These are phyloP conservation scores for Vaccinium myrtillus DNA, from an alignment of 148 eudicot species.

Conservation along the genomic window DNA sequence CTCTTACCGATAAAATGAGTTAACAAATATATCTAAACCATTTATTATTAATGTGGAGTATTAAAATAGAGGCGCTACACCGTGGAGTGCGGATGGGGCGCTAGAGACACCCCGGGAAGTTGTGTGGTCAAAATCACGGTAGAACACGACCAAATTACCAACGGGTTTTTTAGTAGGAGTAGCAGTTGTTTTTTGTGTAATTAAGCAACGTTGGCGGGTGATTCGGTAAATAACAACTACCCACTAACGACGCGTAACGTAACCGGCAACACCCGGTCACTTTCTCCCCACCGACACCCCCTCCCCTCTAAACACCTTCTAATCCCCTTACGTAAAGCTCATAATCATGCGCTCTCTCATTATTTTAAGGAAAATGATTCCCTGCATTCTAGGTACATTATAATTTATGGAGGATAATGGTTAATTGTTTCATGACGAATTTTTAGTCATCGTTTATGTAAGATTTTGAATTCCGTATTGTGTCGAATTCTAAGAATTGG, in stretches of 20 bases:
- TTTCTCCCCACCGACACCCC: not conserved
- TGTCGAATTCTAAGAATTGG: too few species aligned
- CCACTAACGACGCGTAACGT: not conserved
- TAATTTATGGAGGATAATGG: too few species aligned
- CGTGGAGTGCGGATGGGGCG: too few species aligned
- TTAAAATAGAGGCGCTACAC: too few species aligned
- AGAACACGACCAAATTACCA: not conserved
- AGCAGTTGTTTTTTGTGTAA: not conserved
- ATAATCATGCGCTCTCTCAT: not conserved
- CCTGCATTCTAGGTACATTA: too few species aligned
- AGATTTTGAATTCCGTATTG: too few species aligned
- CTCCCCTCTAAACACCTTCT: not conserved
- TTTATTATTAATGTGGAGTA: too few species aligned
- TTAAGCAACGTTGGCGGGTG: not conserved
- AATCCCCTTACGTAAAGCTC: not conserved
- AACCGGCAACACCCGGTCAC: conserved; percentile 11
- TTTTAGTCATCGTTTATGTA: too few species aligned
- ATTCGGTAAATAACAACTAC: not conserved
- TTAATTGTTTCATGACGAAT: too few species aligned
- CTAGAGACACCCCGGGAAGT: not conserved
- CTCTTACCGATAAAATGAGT: too few species aligned
- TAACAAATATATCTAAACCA: too few species aligned
- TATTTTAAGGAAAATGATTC: not conserved
- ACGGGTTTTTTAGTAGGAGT: not conserved
- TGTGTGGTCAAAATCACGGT: not conserved